phyloP scores from a whole-genome alignment of 2,329 filamentous ascomycete genomes.

The Fusarium tanahbumbuense region DNA sequence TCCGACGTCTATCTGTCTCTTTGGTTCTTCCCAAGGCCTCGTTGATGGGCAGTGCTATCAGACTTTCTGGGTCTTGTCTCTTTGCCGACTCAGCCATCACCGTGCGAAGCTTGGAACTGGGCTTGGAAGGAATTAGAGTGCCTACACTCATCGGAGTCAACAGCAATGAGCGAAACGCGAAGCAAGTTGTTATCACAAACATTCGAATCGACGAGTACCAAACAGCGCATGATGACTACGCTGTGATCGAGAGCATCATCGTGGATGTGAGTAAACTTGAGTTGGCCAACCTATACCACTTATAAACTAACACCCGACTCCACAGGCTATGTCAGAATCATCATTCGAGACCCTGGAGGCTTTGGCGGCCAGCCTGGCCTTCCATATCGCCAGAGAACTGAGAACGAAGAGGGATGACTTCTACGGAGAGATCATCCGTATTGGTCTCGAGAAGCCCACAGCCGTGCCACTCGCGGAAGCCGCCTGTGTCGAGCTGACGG shows the following conservation, averaged over 20 bases:
- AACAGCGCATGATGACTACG: conserved; percentile 62
- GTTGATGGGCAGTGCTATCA: conserved; percentile 71
- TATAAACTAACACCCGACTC: neutral
- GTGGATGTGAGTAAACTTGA: conserved; percentile 64
- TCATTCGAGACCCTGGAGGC: conserved; percentile 73
- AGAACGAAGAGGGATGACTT: conserved; percentile 33
- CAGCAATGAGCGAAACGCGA: conserved; percentile 72
- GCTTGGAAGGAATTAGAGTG: conserved; percentile 68
- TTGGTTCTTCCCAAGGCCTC: conserved; percentile 75
- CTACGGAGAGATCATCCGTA: conserved; percentile 63
- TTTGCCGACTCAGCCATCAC: conserved; percentile 50
- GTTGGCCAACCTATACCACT: neutral
- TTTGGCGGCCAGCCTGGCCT: conserved; percentile 62
- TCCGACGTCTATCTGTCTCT: conserved; percentile 63
- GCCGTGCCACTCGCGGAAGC: conserved; percentile 79
- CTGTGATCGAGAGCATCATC: conserved; percentile 67
- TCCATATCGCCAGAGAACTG: conserved; percentile 59
- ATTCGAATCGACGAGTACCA: conserved; percentile 69
- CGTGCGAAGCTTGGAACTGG: conserved; percentile 53
- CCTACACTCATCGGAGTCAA: conserved; percentile 80
- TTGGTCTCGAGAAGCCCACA: conserved; percentile 77
- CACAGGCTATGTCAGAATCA: conserved; percentile 65
- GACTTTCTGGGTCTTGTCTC: conserved; percentile 60
- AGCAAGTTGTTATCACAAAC: conserved; percentile 74
- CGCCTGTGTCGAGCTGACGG: conserved; percentile 69